A percentile compares a stretch with the other conserved stretches of the same genome.
Evolutionary conservation across 192 early-diverging fungal genomes (phyloP).

Genomic region (Coemansia sp.): DNA sequence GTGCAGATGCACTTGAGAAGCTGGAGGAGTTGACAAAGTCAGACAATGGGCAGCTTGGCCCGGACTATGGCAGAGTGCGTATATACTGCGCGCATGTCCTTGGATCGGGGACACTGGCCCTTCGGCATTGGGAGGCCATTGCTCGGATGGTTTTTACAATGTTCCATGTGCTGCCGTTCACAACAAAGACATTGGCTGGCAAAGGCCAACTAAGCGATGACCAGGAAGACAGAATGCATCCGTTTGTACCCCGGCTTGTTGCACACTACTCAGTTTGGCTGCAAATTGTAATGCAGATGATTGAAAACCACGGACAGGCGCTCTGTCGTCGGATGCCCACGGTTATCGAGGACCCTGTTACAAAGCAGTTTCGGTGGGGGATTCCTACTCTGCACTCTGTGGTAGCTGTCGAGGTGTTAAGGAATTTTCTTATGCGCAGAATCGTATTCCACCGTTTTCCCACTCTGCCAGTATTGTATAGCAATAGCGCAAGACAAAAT

Average conservation of each 20-base stretch:
- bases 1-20: slow-evolving; percentile 38
- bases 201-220: not conserved
- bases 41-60: slow-evolving; percentile 4
- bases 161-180: slow-evolving; percentile 46
- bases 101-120: slow-evolving; percentile 27
- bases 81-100: slow-evolving; percentile 42
- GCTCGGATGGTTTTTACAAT: slow-evolving; percentile 42
- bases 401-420: slow-evolving; percentile 35
- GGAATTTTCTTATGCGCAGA: slow-evolving; percentile 35
- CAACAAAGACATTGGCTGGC: slow-evolving; percentile 19
- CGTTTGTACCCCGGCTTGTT: slow-evolving; percentile 16
- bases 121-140: slow-evolving; percentile 35
- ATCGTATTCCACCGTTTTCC: slow-evolving; percentile 17
- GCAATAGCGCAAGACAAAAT: not conserved
- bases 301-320: slow-evolving; percentile 41
- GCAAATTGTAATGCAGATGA: slow-evolving; percentile 40
- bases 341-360: slow-evolving; percentile 41
- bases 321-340: slow-evolving; percentile 42
- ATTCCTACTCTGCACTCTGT: slow-evolving; percentile 44
- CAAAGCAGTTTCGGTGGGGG: slow-evolving; percentile 49
- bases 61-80: slow-evolving; percentile 21
- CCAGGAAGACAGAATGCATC: slow-evolving; percentile 2
- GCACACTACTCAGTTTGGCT: slow-evolving; percentile 42
- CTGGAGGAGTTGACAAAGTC: slow-evolving; percentile 31
- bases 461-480: not conserved